These are phyloP conservation scores for Polygonum aviculare DNA, from an alignment of 148 eudicot species.

Conservation along the genomic window DNA sequence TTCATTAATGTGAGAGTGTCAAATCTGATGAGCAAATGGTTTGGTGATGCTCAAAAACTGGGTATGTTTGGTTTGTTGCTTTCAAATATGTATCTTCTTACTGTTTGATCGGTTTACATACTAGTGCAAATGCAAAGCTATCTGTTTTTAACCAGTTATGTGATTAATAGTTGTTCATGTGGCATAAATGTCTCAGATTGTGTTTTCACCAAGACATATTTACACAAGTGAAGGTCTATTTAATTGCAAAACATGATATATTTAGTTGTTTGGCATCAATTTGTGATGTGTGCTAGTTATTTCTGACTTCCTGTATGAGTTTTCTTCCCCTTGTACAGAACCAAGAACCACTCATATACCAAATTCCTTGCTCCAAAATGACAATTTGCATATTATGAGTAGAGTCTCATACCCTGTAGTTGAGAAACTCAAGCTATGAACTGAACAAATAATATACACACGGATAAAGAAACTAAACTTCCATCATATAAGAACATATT, in stretches of 20 bases:
- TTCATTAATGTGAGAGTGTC: constrained; percentile 84
- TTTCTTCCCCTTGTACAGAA: neutral
- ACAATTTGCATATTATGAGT: too few relatives aligned
- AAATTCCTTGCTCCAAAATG: neutral
- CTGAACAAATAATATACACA: neutral
- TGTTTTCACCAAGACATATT: neutral
- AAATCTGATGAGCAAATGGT: constrained; percentile 97
- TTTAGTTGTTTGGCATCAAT: neutral
- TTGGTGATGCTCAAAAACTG: constrained; percentile 95
- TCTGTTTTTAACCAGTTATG: neutral
- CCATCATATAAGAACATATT: too few relatives aligned
- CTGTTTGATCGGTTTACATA: neutral
- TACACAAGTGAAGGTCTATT: neutral
- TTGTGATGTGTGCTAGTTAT: neutral
- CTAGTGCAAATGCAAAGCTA: neutral
- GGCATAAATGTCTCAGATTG: neutral
- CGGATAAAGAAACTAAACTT: neutral
- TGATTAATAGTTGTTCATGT: neutral
- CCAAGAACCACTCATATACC: neutral
- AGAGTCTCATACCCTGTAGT: too few relatives aligned
- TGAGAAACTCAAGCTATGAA: too few relatives aligned
- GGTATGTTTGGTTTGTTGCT: constrained; percentile 37
- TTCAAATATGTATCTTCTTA: neutral
- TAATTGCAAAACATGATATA: neutral
- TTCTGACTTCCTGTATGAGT: neutral